Percentiles rank a stretch among this genome's conserved stretches.
Evolutionary conservation across 2,329 filamentous ascomycete genomes (phyloP).

Genomic region (Exophiala viscosa): DNA sequence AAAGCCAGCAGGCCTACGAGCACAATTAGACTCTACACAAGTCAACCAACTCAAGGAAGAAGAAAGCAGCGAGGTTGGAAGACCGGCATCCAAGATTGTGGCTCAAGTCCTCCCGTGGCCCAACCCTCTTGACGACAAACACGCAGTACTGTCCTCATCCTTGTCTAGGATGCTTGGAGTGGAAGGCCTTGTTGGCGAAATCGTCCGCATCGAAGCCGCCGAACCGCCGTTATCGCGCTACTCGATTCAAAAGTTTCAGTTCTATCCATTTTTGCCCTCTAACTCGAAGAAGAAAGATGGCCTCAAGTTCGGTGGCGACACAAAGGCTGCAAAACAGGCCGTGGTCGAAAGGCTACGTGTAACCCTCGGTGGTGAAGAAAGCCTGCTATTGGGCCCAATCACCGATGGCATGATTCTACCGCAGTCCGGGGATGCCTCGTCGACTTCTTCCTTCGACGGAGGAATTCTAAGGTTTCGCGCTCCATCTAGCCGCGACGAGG

Average conservation of each 20-base stretch:
- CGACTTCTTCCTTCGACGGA: slow-evolving; percentile 68
- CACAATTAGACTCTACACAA: slow-evolving; percentile 65
- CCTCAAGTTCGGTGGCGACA: slow-evolving; percentile 83
- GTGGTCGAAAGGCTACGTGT: slow-evolving; percentile 64
- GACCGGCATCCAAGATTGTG: slow-evolving; percentile 64
- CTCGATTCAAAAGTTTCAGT: slow-evolving; percentile 64
- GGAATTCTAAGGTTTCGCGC: slow-evolving; percentile 69
- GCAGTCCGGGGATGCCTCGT: slow-evolving; percentile 53
- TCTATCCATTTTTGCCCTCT: slow-evolving; percentile 71
- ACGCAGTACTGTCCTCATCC: slow-evolving; percentile 71
- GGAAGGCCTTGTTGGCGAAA: slow-evolving; percentile 72
- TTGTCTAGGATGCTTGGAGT: slow-evolving; percentile 72
- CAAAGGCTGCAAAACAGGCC: slow-evolving; percentile 76
- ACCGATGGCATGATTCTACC: slow-evolving; percentile 83
- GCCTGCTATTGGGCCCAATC: slow-evolving; percentile 75
- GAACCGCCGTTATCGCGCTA: slow-evolving; percentile 66
- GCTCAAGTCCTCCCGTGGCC: slow-evolving; percentile 76
- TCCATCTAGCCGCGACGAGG: slow-evolving; percentile 33
- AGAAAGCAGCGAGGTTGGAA: slow-evolving; percentile 53
- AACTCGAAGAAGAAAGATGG: slow-evolving; percentile 58
- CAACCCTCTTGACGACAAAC: slow-evolving; percentile 77
- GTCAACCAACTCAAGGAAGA: slow-evolving; percentile 65
- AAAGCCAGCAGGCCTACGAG: slow-evolving; percentile 71
- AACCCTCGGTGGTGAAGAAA: slow-evolving; percentile 53
- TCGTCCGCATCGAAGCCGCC: slow-evolving; percentile 83